Conservation (phyloP, 2,329 filamentous ascomycete species). For the Calonectria crousiana region DNA sequence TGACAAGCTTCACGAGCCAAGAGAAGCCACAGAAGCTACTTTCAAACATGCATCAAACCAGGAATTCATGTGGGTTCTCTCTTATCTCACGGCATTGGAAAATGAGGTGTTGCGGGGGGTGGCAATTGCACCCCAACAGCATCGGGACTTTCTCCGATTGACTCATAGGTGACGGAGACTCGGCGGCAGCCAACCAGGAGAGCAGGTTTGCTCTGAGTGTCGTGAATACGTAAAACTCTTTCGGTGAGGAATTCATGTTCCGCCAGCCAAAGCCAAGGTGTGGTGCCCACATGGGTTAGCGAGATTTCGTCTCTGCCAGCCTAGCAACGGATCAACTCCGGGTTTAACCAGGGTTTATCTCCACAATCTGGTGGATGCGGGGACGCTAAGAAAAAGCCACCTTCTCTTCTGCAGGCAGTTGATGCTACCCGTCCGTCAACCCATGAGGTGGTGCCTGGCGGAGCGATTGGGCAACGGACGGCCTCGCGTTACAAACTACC, state of each 20-base stretch:
- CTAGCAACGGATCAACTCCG: slow-evolving; percentile 12
- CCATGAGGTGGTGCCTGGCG: slow-evolving; percentile 4
- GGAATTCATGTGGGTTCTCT: slow-evolving; percentile 10
- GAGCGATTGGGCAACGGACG: not conserved
- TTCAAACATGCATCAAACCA: not conserved
- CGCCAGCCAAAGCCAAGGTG: slow-evolving; percentile 3
- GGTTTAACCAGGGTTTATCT: not conserved
- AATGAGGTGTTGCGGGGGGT: slow-evolving; percentile 11
- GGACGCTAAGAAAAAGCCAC: slow-evolving; percentile 7
- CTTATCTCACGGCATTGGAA: not conserved
- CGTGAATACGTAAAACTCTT: slow-evolving; percentile 5
- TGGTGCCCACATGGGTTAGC: not conserved
- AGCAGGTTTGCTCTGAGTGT: not conserved
- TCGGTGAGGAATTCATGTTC: slow-evolving; percentile 15
- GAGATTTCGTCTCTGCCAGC: slow-evolving; percentile 4
- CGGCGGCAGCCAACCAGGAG: not conserved
- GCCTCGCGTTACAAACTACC: not conserved
- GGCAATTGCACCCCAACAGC: slow-evolving; percentile 2
- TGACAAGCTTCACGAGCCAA: not conserved
- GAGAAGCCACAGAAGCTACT: slow-evolving; percentile 9
- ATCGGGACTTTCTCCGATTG: not conserved
- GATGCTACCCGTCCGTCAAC: not conserved
- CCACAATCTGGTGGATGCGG: not conserved
- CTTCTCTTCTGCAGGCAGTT: not conserved
- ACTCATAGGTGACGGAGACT: slow-evolving; percentile 8